Evolutionary conservation across 1,284 basidiomycete species (phyloP), one percentile per base, ranked within the genome.

Genomic region (Agroathelia rolfsii): DNA sequence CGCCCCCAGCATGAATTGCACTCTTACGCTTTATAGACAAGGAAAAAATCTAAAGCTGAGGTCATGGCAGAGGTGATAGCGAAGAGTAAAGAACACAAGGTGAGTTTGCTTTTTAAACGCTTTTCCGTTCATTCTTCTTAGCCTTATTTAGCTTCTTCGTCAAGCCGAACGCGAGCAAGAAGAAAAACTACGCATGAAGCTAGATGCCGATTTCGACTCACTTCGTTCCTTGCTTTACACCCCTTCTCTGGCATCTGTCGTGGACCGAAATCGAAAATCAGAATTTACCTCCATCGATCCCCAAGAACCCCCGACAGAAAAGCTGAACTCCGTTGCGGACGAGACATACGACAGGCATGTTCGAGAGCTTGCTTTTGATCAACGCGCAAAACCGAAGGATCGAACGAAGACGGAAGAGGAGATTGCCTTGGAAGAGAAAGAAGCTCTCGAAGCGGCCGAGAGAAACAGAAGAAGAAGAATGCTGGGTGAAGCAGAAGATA

Each of bases 61-160:
- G 88, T 97, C 40, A 98, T 98, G 95, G 76, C 85, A 1, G 95
- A 99, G 56, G 83, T 99, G 32, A 92, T 99, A 31, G 86, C 90
- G 9, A 98, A 98, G 60, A 94, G 89, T 60, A 99, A 99, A 57
- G 76, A 79, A 35, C 76, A 95, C 60, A 96, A 93, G 65, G 89
- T 87, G 41, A 34, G 55, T 29, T 11, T 6, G 34, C 19, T 5
- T 37, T 16, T 12, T 38, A 17, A 20, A n/a, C 16, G 3, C 25
- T 8, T 31, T 15, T 20, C 19, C 18, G 18, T 2, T 31, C 32
- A 20, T 38, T 26, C 9, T 36, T 15, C 29, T 13, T 42, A 2
- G 28, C 32, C 21, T 22, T 32, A 14, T 35, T 24, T 35, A 96
- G 88, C 59, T 84, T 37, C 76, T 77, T 44, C 75, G 94, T 24